Evolutionary conservation across 208 protist genomes (phyloP), one percentile per base, ranked within the genome.

Genomic region (Leishmania guyanensis): DNA sequence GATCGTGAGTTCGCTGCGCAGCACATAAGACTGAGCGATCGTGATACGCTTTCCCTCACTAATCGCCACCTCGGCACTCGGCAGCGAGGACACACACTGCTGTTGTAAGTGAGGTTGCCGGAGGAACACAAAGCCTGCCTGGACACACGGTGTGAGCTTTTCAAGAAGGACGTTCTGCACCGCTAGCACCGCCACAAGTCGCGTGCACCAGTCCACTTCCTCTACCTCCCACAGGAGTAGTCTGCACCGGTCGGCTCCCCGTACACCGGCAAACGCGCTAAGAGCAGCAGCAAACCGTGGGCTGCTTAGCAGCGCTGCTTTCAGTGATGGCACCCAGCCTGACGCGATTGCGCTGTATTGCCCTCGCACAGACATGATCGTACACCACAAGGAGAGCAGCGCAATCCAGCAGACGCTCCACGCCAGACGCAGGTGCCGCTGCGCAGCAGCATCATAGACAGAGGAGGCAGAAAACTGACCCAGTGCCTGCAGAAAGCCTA

Each of bases 371-470:
- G 85, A 56, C 8, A 72, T 22, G 0, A 84, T 43, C 4, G 58
- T 81, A 78, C 78, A 72, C 64, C 81, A 85, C 43, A 94, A 73
- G 73, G 86, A 85, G 81, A 96, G 85, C 48, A 92, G 43, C 3
- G 88, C 86, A 26, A 89, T 22, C 92, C 92, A 96, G 81, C 84
- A 89, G 5, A 77, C 71, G 72, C 91, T 91, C 92, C 89, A 96
- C 9, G 82, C 65, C 43, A 91, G 87, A 26, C 82, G 87, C 33
- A 62, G 66, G 73, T 93, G 85, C 5, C 75, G 46, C 39, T 90
- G 83, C 26, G 62, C 17, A 14, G 81, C 62, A 29, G 73, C 36
- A 51, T 94, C 89, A 77, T 86, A 92, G 22, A 81, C 80, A 8
- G 75, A 65, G 14, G 91, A 75, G 36, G 80, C 6, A 5, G 60